Evolutionary conservation across 2,329 filamentous ascomycete genomes (phyloP).

Genomic region (Trichoderma aggressivum): DNA sequence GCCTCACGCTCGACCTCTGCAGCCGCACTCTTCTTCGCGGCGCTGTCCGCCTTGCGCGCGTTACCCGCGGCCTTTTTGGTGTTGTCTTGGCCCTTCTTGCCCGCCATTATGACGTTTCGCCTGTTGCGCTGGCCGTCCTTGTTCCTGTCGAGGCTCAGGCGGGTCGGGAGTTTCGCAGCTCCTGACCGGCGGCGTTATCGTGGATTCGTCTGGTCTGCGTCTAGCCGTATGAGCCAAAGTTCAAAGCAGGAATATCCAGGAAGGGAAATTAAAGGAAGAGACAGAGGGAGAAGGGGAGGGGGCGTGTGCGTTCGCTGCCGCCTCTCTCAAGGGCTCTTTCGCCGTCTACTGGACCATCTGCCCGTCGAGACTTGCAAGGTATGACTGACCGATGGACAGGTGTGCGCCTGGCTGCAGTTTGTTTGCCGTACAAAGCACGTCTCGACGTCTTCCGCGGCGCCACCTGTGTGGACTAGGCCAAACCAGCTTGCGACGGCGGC

Average conservation of each 20-base stretch:
- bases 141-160: not conserved
- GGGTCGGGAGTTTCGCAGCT: not conserved
- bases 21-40: conserved; percentile 72
- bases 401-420: conserved; percentile 13
- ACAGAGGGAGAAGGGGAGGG: not conserved
- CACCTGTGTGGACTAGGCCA: conserved; percentile 11
- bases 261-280: conserved; percentile 13
- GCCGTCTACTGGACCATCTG: not conserved
- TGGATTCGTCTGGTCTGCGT: not conserved
- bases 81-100: conserved; percentile 73
- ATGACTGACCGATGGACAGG: conserved; percentile 13
- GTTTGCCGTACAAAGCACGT: not conserved
- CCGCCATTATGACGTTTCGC: conserved; percentile 53
- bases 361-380: conserved; percentile 9
- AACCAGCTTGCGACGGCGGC: not conserved
- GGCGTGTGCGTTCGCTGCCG: conserved; percentile 6
- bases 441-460: conserved; percentile 4
- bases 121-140: not conserved
- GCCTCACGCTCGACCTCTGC: conserved; percentile 64
- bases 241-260: not conserved
- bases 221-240: conserved; percentile 9
- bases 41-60: conserved; percentile 86
- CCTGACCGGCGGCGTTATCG: not conserved
- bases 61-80: conserved; percentile 88
- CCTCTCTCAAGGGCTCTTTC: not conserved